Percentiles rank a stretch among this genome's conserved stretches.
phyloP scores from a whole-genome alignment of 2,329 filamentous ascomycete species.

The Metarhizium brunneum region DNA sequence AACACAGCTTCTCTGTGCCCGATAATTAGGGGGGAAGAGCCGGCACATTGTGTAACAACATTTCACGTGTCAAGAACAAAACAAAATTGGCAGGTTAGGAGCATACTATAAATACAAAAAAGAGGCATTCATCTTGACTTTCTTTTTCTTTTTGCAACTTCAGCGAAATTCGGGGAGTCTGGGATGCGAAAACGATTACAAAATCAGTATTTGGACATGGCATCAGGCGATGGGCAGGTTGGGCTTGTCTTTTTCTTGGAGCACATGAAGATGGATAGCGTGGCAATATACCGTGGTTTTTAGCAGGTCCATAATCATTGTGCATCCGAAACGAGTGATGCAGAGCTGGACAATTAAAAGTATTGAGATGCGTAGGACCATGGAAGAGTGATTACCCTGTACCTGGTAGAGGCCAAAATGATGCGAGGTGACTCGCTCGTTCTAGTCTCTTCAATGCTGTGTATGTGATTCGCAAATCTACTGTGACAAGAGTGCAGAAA shows the following conservation, averaged over 20 bases:
- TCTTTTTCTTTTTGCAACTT: neutral
- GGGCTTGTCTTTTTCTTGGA: neutral
- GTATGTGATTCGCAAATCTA: no score
- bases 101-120: slow-evolving; percentile 3
- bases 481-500: no score
- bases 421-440: no score
- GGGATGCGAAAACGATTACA: neutral
- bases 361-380: no score
- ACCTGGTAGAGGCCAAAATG: no score
- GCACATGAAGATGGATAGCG: neutral
- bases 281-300: neutral
- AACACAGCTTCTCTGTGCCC: neutral
- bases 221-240: neutral
- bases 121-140: neutral
- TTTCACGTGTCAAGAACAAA: neutral
- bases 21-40: neutral
- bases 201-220: slow-evolving; percentile 1
- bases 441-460: no score
- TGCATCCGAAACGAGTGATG: no score
- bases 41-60: slow-evolving; percentile 7
- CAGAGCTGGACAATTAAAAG: no score
- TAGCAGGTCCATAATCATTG: neutral
- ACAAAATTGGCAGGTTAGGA: neutral
- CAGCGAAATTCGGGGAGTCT: neutral
- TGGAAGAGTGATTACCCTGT: no score